Conservation (phyloP, 139 green algal genomes). For the Tetradesmus obliquus region DNA sequence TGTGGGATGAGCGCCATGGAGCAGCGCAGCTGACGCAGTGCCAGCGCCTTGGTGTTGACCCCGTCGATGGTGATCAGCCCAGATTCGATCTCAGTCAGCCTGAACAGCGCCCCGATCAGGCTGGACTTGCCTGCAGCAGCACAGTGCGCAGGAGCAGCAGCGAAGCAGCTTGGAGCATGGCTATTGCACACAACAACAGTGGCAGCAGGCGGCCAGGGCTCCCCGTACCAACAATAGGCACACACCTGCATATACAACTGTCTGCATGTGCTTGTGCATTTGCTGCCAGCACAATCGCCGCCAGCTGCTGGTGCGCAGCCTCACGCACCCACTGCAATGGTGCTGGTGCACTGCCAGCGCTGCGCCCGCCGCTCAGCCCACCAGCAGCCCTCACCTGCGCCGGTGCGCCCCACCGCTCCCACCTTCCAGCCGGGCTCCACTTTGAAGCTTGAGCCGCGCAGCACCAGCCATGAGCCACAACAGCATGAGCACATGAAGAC, state of each 20-base stretch:
- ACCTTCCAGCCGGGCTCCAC: conserved; percentile 50
- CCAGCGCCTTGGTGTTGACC: conserved; percentile 78
- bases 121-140: conserved; percentile 77
- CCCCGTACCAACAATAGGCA: too few relatives aligned
- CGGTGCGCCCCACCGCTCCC: too few relatives aligned
- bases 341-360: too few relatives aligned
- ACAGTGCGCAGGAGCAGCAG: conserved; percentile 32
- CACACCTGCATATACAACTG: too few relatives aligned
- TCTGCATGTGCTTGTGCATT: too few relatives aligned
- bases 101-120: conserved; percentile 80
- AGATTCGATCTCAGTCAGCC: conserved; percentile 60
- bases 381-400: too few relatives aligned
- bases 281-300: too few relatives aligned
- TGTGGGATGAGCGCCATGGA: conserved; percentile 73
- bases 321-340: too few relatives aligned
- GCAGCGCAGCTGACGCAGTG: conserved; percentile 48
- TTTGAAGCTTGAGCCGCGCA: conserved; percentile 82
- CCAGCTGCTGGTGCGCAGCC: too few relatives aligned
- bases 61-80: conserved; percentile 88
- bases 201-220: neutral
- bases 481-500: too few relatives aligned
- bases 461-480: conserved; percentile 63
- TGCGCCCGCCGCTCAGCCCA: too few relatives aligned
- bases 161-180: neutral
- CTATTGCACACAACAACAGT: neutral